These are phyloP conservation scores for Phytophthora cactorum DNA, from an alignment of 352 stramenopile species.

Conservation along the genomic window DNA sequence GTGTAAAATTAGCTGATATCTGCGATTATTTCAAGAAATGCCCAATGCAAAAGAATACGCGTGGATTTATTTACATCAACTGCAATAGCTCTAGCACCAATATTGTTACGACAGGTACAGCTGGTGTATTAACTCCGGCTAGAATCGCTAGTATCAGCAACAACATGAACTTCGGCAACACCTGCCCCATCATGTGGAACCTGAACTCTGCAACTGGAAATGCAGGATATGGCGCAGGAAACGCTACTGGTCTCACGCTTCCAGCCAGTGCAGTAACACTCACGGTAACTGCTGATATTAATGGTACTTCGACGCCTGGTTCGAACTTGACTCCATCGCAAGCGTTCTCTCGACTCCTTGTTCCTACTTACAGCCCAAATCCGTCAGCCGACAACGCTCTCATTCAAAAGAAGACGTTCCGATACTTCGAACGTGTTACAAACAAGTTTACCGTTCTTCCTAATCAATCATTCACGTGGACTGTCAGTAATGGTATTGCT, in stretches of 20 bases:
- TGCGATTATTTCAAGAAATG: neutral
- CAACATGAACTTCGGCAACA: constrained; percentile 20
- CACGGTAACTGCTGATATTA: neutral
- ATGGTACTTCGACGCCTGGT: constrained; percentile 1
- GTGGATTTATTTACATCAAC: constrained; percentile 9
- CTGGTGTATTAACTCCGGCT: neutral
- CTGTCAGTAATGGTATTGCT: constrained; percentile 7
- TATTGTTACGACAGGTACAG: neutral
- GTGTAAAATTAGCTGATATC: neutral
- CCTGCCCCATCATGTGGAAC: constrained; percentile 5
- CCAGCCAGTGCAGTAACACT: neutral
- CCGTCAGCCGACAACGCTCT: constrained; percentile 9
- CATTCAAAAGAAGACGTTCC: constrained; percentile 24
- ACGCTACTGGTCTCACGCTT: neutral
- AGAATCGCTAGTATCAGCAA: neutral
- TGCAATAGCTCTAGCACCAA: constrained; percentile 1
- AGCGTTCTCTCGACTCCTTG: constrained; percentile 2
- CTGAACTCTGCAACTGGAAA: neutral
- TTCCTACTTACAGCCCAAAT: constrained; percentile 13
- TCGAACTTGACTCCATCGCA: constrained; percentile 2
- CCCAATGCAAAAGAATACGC: constrained; percentile 12
- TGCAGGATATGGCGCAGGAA: neutral
- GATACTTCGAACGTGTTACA: constrained; percentile 21
- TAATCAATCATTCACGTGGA: constrained; percentile 2
- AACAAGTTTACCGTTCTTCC: constrained; percentile 16